A percentile compares a stretch with the other conserved stretches of the same genome.
These are phyloP conservation scores for Picochlorum sp. DNA, from an alignment of 139 green algal species.

Conservation along the genomic window DNA sequence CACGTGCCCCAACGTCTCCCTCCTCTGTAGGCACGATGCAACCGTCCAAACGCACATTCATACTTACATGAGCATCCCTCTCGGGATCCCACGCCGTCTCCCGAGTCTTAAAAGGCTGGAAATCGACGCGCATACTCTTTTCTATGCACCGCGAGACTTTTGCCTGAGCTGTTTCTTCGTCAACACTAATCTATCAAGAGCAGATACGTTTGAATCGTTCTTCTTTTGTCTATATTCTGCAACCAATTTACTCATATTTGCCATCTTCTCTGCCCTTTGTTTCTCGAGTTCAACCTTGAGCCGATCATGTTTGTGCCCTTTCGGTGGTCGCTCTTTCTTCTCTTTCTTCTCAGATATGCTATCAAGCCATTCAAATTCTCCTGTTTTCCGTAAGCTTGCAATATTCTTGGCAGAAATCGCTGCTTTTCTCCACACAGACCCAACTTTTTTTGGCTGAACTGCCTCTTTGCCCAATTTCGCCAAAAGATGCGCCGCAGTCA, in stretches of 20 bases:
- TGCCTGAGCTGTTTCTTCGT: conserved; percentile 23
- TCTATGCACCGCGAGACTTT: conserved; percentile 9
- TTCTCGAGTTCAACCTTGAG: conserved; percentile 14
- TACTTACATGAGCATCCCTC: conserved; percentile 4
- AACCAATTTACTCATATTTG: background rate
- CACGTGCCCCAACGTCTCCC: conserved; percentile 10
- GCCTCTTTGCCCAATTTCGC: conserved; percentile 25
- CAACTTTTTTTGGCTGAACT: conserved; percentile 16
- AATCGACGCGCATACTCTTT: background rate
- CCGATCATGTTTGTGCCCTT: conserved; percentile 47
- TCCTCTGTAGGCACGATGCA: conserved; percentile 52
- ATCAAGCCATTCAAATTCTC: conserved; percentile 29
- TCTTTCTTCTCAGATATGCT: conserved; percentile 7
- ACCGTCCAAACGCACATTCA: conserved; percentile 58
- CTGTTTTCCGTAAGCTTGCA: conserved; percentile 27
- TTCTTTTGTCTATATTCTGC: background rate
- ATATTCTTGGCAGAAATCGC: conserved; percentile 29
- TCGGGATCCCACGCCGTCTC: conserved; percentile 17
- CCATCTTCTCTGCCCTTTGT: background rate
- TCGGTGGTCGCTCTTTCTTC: conserved; percentile 11
- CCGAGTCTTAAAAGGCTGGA: background rate
- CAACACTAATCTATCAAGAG: conserved; percentile 22
- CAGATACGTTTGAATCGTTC: conserved; percentile 7
- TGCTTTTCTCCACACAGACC: conserved; percentile 36
- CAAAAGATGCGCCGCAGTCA: conserved; percentile 13